Percentiles rank a stretch among this genome's conserved stretches.
Conservation (phyloP, 805 yeast species). For the Yarrowia sp. region DNA sequence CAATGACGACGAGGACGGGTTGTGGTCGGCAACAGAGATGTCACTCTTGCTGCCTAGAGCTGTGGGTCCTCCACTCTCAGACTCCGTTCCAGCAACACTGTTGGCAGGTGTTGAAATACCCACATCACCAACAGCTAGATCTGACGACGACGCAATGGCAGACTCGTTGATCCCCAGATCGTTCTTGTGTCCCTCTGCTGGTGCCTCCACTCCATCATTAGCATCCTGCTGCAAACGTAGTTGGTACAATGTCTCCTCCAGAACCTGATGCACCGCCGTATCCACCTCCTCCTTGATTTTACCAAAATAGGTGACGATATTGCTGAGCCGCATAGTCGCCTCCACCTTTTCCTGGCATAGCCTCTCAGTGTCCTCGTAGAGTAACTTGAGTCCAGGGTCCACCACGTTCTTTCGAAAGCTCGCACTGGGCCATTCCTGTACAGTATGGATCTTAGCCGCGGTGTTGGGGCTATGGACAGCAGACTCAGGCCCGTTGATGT, state of each 20-base stretch:
- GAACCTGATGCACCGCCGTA: slow-evolving; percentile 58
- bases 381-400: slow-evolving; percentile 56
- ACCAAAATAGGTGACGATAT: slow-evolving; percentile 70
- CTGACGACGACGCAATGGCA: neutral
- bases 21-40: neutral
- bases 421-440: slow-evolving; percentile 26
- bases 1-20: neutral
- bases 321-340: slow-evolving; percentile 65
- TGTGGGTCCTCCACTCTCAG: neutral
- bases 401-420: slow-evolving; percentile 6
- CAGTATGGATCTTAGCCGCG: slow-evolving; percentile 1
- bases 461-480: slow-evolving; percentile 4
- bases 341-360: slow-evolving; percentile 65
- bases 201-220: slow-evolving; percentile 24
- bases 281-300: slow-evolving; percentile 79
- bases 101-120: slow-evolving; percentile 11
- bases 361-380: slow-evolving; percentile 65
- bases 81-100: neutral
- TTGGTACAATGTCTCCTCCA: slow-evolving; percentile 51
- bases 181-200: neutral
- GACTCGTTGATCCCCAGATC: neutral
- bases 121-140: slow-evolving; percentile 4
- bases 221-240: slow-evolving; percentile 10
- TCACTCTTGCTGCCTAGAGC: neutral
- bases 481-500: slow-evolving; percentile 67